These are phyloP conservation scores for Crucibulum laeve DNA, from an alignment of 768 basidiomycete genomes.

Conservation along the genomic window DNA sequence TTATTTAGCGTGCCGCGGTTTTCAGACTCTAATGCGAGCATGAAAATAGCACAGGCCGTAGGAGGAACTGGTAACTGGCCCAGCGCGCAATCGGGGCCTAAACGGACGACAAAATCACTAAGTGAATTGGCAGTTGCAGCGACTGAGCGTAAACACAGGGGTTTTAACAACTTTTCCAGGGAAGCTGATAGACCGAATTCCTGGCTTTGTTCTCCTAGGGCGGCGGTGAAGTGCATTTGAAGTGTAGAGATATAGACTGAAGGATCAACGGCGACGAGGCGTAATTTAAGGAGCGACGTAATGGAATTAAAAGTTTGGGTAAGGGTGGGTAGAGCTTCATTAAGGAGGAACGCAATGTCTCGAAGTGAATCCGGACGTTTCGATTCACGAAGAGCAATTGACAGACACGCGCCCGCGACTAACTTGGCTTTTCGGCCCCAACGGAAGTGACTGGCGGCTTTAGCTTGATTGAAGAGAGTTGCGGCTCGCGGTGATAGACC, in stretches of 20 bases:
- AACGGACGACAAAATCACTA: slow-evolving; percentile 34
- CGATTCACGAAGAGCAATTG: slow-evolving; percentile 68
- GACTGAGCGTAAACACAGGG: slow-evolving; percentile 35
- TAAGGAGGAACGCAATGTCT: slow-evolving; percentile 65
- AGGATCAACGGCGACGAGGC: slow-evolving; percentile 53
- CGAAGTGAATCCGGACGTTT: slow-evolving; percentile 62
- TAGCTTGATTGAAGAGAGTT: slow-evolving; percentile 66
- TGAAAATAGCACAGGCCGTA: slow-evolving; percentile 64
- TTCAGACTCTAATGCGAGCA: slow-evolving; percentile 71
- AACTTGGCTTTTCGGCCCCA: slow-evolving; percentile 77
- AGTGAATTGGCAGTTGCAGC: slow-evolving; percentile 43
- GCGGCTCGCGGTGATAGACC: slow-evolving; percentile 64
- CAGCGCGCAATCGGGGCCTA: slow-evolving; percentile 30
- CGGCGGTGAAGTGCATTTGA: slow-evolving; percentile 44
- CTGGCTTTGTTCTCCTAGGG: slow-evolving; percentile 26
- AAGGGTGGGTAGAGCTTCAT: slow-evolving; percentile 45
- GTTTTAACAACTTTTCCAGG: slow-evolving; percentile 33
- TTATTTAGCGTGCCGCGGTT: slow-evolving; percentile 45
- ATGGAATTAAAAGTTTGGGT: slow-evolving; percentile 54
- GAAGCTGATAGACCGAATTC: slow-evolving; percentile 24
- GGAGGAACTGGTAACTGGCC: slow-evolving; percentile 35
- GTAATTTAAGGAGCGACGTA: slow-evolving; percentile 45
- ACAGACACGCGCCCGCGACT: slow-evolving; percentile 63
- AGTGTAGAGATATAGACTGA: slow-evolving; percentile 54
- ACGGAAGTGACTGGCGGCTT: slow-evolving; percentile 49